Conservation (phyloP, 1,139 yeast genomes). For the Yamadazyma blattariae region DNA sequence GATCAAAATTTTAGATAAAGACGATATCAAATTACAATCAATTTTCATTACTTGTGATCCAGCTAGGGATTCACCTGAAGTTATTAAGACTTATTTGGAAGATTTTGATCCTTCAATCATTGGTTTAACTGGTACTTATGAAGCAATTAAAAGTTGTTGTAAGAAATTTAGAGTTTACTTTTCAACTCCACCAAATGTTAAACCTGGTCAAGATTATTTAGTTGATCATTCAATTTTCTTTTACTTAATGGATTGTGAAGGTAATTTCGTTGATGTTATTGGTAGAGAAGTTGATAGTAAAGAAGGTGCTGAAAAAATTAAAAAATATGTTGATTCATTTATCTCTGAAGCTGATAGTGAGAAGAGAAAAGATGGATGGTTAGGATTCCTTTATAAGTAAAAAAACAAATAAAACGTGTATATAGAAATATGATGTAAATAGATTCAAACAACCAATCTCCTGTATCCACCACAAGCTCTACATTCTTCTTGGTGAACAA, state of each 20-base stretch:
- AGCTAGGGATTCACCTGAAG: conserved; percentile 85
- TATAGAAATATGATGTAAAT: conserved; percentile 2
- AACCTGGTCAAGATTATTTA: conserved; percentile 93
- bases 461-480: conserved; percentile 50
- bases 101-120: conserved; percentile 88
- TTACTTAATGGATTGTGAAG: conserved; percentile 96
- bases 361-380: conserved; percentile 53
- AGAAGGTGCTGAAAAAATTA: conserved; percentile 77
- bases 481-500: conserved; percentile 45
- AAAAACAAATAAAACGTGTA: conserved; percentile 1
- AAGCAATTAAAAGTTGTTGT: conserved; percentile 78
- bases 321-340: conserved; percentile 74
- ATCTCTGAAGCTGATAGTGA: conserved; percentile 66
- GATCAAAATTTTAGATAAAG: conserved; percentile 61
- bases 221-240: conserved; percentile 97
- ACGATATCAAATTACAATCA: conserved; percentile 68
- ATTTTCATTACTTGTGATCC: conserved; percentile 96
- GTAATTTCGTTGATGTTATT: conserved; percentile 87
- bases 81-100: conserved; percentile 68
- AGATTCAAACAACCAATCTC: conserved; percentile 25
- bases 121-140: conserved; percentile 90
- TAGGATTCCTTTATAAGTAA: conserved; percentile 52
- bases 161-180: conserved; percentile 89
- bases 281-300: conserved; percentile 86
- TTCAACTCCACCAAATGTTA: conserved; percentile 89